A percentile compares a stretch with the other conserved stretches of the same genome.
phyloP scores from a whole-genome alignment of 768 basidiomycete species.

The Boletus vermiculosoides region DNA sequence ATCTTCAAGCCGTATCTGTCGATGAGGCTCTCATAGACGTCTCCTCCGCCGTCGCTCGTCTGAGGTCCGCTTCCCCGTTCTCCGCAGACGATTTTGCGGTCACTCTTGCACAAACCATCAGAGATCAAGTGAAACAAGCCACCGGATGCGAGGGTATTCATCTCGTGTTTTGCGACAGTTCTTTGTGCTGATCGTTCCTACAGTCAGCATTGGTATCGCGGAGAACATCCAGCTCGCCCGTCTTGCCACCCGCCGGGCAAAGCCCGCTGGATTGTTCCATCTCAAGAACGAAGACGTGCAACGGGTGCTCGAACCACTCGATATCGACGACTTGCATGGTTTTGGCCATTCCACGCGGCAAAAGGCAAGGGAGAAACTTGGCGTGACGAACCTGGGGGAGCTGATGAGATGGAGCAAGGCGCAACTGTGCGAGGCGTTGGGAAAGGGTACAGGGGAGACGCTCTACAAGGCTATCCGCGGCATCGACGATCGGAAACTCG shows the following conservation, averaged over 20 bases:
- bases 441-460: conserved; percentile 79
- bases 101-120: conserved; percentile 77
- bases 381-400: conserved; percentile 67
- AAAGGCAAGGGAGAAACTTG: conserved; percentile 81
- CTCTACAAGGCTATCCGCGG: conserved; percentile 84
- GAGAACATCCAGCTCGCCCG: conserved; percentile 92
- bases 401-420: conserved; percentile 61
- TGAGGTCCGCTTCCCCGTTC: conserved; percentile 22
- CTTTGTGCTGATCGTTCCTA: background rate
- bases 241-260: conserved; percentile 86
- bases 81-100: conserved; percentile 58
- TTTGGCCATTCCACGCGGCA: conserved; percentile 75
- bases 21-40: conserved; percentile 96
- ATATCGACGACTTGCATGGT: conserved; percentile 81
- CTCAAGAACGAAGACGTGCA: conserved; percentile 54
- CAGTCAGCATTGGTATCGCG: conserved; percentile 90
- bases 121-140: conserved; percentile 68
- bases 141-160: conserved; percentile 80
- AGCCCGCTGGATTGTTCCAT: conserved; percentile 86
- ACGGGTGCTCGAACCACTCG: conserved; percentile 60
- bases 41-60: conserved; percentile 52
- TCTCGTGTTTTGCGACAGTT: background rate
- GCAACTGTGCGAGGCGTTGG: conserved; percentile 68
- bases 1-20: conserved; percentile 92
- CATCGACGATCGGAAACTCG: conserved; percentile 74